Base-by-base conservation (phyloP, 2,329 filamentous ascomycete genomes). In the Colletotrichum higginsianum region DNA sequence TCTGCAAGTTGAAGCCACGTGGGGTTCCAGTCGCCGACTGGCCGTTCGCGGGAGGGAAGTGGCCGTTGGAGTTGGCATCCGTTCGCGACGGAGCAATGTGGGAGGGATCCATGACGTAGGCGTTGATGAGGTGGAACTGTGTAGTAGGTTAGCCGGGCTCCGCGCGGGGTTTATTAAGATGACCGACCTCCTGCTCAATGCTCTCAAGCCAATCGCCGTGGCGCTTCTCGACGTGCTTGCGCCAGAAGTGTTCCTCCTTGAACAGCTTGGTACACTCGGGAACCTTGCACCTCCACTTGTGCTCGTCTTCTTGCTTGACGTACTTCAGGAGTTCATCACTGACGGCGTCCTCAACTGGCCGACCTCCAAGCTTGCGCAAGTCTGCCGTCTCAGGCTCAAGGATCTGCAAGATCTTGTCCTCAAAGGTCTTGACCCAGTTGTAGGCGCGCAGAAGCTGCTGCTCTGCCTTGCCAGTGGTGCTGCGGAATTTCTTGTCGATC, bases 371-470 rank as follows among this genome's bases (percentile, higher is more conserved):
- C 83, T 98, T 98, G 80, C 91, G 91, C 52, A 98, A 86, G 78
- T 98, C 95, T 30, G 93, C 93, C 61, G 92, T 91, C 66, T 96
- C 94, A 0, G 96, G 96, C 75, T 98, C 96, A 16, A 99, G 87
- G 57, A 98, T 93, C 80, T 98, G 95, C 79, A 94, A 86, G 62
- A 99, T 88, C 84, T 99, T 99, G 79, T 99, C 96, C 80, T 99
- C 96, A 78, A 98, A 99, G 0, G 96, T 98, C 85, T 93, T 97
- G 72, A 99, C 97, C 96, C 97, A 99, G 79, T 98, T 99, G 84
- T 95, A 98, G 0, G 96, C 96, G 68, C 95, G 92, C 78, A 97
- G 93, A 16, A 98, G 89, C 80, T 98, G 96, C 80, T 97, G 94
- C 77, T 98, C 95, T 5, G 91, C 91, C 84, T 97, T 98, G 61